Conservation (phyloP, 805 yeast genomes). For the Yarrowia alimentaria region DNA sequence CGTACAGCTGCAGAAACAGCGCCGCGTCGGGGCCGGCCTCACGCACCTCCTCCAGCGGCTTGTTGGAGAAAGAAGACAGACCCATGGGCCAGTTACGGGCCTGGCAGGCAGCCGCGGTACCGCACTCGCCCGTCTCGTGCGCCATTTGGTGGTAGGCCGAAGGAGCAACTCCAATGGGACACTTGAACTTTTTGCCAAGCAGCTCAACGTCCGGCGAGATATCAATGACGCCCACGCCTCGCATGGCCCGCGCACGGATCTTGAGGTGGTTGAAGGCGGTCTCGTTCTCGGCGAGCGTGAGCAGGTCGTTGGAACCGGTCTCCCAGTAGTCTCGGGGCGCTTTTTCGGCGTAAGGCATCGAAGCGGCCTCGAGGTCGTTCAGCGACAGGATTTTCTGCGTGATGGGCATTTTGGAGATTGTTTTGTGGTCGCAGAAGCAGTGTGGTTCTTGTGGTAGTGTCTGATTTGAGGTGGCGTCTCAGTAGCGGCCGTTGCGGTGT, state of each 20-base stretch:
- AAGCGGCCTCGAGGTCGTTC: conserved; percentile 30
- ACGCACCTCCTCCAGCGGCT: conserved; percentile 36
- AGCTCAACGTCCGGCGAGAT: conserved; percentile 31
- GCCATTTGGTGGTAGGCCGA: conserved; percentile 41
- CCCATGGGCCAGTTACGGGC: conserved; percentile 38
- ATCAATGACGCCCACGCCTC: conserved; percentile 37
- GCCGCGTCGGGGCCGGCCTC: conserved; percentile 34
- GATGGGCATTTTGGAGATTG: too few relatives aligned
- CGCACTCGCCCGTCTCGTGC: conserved; percentile 39
- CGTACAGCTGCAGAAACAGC: conserved; percentile 37
- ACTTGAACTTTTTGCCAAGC: conserved; percentile 34
- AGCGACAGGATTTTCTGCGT: conserved; percentile 28
- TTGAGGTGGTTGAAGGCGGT: conserved; percentile 35
- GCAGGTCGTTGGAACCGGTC: conserved; percentile 37
- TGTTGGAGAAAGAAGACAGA: conserved; percentile 35
- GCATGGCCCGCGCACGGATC: conserved; percentile 38
- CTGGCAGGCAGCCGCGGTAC: conserved; percentile 40
- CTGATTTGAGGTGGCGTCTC: too few relatives aligned
- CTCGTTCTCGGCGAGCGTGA: conserved; percentile 37
- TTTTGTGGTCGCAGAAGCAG: too few relatives aligned
- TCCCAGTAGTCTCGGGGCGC: conserved; percentile 36
- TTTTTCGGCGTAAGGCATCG: conserved; percentile 30
- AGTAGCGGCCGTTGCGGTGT: too few relatives aligned
- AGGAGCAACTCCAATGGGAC: conserved; percentile 42
- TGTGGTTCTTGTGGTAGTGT: too few relatives aligned